Percentiles rank a stretch among this genome's conserved stretches.
Evolutionary conservation across 2,329 filamentous ascomycete genomes (phyloP).

Genomic region (Pseudocercospora pini-densiflorae): DNA sequence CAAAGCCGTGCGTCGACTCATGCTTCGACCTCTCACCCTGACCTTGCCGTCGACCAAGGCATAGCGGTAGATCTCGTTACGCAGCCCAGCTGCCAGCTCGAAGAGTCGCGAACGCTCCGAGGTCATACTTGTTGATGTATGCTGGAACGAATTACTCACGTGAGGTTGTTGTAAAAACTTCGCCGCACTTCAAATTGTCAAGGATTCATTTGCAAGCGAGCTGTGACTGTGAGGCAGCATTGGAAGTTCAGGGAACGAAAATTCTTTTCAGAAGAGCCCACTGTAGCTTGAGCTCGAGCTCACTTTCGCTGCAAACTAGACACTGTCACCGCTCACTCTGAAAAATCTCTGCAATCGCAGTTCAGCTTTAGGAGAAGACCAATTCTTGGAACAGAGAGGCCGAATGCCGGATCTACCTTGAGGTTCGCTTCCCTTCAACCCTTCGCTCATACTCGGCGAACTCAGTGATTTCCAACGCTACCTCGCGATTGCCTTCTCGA

Average conservation of each 20-base stretch:
- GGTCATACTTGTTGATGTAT: background rate
- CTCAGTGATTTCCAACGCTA: background rate
- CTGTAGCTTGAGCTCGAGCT: background rate
- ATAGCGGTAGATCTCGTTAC: background rate
- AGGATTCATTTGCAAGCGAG: background rate
- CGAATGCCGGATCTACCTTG: background rate
- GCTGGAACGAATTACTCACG: background rate
- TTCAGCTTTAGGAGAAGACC: background rate
- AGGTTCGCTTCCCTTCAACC: background rate
- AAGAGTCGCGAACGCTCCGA: background rate
- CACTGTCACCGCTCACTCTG: background rate
- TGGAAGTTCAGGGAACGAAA: background rate
- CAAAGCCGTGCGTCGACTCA: background rate
- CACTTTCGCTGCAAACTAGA: background rate
- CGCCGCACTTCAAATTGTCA: background rate
- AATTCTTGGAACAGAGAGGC: background rate
- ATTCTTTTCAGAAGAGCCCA: background rate
- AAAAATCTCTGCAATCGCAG: background rate
- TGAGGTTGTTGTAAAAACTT: background rate
- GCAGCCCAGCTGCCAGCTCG: background rate
- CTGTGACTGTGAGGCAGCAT: background rate
- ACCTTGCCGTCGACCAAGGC: background rate
- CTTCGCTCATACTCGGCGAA: background rate
- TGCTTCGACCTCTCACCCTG: background rate
- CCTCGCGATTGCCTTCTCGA: background rate